Percentiles rank a stretch among this genome's conserved stretches.
phyloP scores from a whole-genome alignment of 176 grass and related monocot genomes.

The Oryza meridionalis region DNA sequence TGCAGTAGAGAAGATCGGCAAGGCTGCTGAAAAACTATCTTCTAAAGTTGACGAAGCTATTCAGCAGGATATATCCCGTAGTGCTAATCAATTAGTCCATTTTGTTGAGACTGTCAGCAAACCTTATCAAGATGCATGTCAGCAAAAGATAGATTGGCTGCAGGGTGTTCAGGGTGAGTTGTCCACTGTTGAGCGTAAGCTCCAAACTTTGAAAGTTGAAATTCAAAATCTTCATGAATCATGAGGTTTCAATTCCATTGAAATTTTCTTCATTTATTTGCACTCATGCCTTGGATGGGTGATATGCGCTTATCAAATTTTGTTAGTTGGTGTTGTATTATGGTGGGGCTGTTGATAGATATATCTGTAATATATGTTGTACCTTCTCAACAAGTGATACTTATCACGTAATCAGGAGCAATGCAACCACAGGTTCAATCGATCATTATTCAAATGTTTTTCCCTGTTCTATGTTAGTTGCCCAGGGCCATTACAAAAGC shows the following conservation, averaged over 20 bases:
- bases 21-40: slow-evolving; percentile 67
- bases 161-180: slow-evolving; percentile 67
- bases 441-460: background rate
- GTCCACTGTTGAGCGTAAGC: slow-evolving; percentile 54
- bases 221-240: slow-evolving; percentile 81
- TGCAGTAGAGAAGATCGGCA: slow-evolving; percentile 63
- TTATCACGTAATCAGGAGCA: background rate
- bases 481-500: background rate
- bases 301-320: slow-evolving; percentile 31
- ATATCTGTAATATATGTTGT: slow-evolving; percentile 20
- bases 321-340: background rate
- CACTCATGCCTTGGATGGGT: slow-evolving; percentile 33
- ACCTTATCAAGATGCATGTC: slow-evolving; percentile 70
- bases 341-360: background rate
- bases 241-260: slow-evolving; percentile 35
- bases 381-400: slow-evolving; percentile 22
- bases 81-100: slow-evolving; percentile 57
- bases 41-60: slow-evolving; percentile 77
- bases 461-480: background rate
- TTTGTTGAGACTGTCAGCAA: slow-evolving; percentile 73
- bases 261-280: slow-evolving; percentile 20
- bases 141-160: slow-evolving; percentile 70
- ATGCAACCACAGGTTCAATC: background rate
- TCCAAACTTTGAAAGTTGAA: slow-evolving; percentile 78
- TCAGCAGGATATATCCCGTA: slow-evolving; percentile 64